These are phyloP conservation scores for Arthrobotrys pseudoclavata DNA, from an alignment of 2,329 filamentous ascomycete species.

Conservation along the genomic window DNA sequence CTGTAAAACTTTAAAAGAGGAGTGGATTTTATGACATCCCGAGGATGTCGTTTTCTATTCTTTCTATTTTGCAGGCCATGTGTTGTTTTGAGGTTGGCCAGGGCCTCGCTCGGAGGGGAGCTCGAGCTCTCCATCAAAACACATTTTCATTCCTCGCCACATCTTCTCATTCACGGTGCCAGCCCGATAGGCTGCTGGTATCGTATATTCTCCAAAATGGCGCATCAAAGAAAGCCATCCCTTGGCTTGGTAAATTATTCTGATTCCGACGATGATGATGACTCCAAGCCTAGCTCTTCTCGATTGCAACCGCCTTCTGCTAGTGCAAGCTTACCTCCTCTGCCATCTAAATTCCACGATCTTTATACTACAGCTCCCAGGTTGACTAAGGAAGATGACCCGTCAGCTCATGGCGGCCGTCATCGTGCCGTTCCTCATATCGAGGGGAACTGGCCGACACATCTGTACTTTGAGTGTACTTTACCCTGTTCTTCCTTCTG, in stretches of 20 bases:
- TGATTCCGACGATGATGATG: slow-evolving; percentile 80
- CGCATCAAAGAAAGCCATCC: slow-evolving; percentile 45
- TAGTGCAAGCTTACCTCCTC: slow-evolving; percentile 73
- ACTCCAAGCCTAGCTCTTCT: slow-evolving; percentile 27
- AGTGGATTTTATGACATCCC: no score
- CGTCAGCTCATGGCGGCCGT: slow-evolving; percentile 85
- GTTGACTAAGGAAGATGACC: slow-evolving; percentile 83
- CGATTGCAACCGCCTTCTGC: slow-evolving; percentile 54
- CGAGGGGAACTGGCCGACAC: slow-evolving; percentile 90
- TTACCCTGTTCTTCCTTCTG: slow-evolving; percentile 65
- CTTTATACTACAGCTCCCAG: slow-evolving; percentile 87
- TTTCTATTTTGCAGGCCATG: no score
- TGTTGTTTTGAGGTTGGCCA: background rate
- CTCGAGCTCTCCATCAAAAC: background rate
- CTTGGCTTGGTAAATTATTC: slow-evolving; percentile 89
- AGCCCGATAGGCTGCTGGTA: background rate
- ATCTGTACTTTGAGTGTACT: slow-evolving; percentile 91
- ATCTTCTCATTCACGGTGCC: background rate
- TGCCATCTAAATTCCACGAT: slow-evolving; percentile 86
- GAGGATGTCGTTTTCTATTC: no score
- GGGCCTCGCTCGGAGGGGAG: no score
- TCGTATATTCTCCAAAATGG: slow-evolving; percentile 22
- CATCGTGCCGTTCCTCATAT: slow-evolving; percentile 86
- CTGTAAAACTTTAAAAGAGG: no score
- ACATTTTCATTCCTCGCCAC: slow-evolving; percentile 1